Base-by-base conservation (phyloP, 2,329 filamentous ascomycete genomes). In the Microdochium nivale region DNA sequence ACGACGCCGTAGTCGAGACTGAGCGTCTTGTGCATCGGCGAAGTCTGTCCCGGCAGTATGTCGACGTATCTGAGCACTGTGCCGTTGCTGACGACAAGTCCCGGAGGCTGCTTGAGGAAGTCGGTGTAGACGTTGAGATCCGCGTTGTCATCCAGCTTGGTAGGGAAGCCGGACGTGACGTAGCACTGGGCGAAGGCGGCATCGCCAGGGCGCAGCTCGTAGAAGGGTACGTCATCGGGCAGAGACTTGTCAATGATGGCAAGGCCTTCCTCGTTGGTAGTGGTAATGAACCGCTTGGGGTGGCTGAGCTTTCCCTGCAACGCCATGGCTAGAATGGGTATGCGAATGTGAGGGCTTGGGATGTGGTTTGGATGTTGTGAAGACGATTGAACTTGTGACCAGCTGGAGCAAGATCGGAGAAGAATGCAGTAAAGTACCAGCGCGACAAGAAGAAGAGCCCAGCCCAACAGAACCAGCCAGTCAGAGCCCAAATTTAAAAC, bases 1-100 rank as follows among this genome's bases (percentile, higher is more conserved):
- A 76, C 62, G 27, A 69, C 58, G 16, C 57, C 60, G 50, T 73
- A 74, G 56, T 75, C 71, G 9, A 71, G 54, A 48, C 63, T 72
- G 32, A 63, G 49, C 1, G 71, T 74, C 13, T 71, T 69, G 54
- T 74, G 72, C 65, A 73, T 69, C 1, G 70, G 70, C 8, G 60
- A 62, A 47, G 52, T 58, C 14, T 51, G 58, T 0, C 55, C 57
- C 2, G 66, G 64, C 19, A 61, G 59, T 48, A 69, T 60, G 55
- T 70, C 59, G 1, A 59, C 58, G 33, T 69, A 53, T 51, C 62
- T 60, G 55, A 71, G 70, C 19, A 65, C 53, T n/a, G 65, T 56
- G 9, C 71, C 72, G 3, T 52, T 33, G 27, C 11, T 5, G 27
- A 5, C 5, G 27, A 30, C 27, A 11, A 30, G 27, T 5, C 27